Percentiles rank a stretch among this genome's conserved stretches.
Evolutionary conservation across 177 flowering plant genomes (phyloP).

Genomic region (Vitis hybrid): DNA sequence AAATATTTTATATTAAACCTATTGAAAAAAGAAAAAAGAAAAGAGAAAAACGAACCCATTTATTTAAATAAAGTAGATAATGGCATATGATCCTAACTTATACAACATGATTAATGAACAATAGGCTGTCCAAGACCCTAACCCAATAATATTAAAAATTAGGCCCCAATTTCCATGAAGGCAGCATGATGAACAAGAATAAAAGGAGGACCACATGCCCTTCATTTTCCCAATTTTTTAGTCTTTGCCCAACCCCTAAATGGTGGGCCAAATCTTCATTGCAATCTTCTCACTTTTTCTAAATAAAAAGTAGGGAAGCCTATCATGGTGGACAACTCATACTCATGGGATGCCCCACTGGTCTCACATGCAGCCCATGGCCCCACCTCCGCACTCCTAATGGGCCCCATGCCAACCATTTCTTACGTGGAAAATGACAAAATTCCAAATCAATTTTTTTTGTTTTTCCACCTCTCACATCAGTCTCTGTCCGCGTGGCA

Average conservation of each 20-base stretch:
- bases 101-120: neutral
- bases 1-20: no score
- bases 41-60: no score
- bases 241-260: neutral
- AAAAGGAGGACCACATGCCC: neutral
- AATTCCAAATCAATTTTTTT: neutral
- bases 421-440: neutral
- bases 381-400: neutral
- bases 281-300: neutral
- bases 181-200: neutral
- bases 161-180: neutral
- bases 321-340: constrained; percentile 24
- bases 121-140: neutral
- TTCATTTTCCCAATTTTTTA: neutral
- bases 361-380: constrained; percentile 13
- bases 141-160: neutral
- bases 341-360: constrained; percentile 1
- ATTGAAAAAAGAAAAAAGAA: no score
- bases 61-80: no score
- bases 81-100: no score
- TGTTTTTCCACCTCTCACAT: neutral
- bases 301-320: neutral
- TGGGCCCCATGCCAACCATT: constrained; percentile 1
- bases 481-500: neutral
- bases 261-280: neutral